Evolutionary conservation across 257 asterid genomes (phyloP).

Genomic region (Lycium barbarum): DNA sequence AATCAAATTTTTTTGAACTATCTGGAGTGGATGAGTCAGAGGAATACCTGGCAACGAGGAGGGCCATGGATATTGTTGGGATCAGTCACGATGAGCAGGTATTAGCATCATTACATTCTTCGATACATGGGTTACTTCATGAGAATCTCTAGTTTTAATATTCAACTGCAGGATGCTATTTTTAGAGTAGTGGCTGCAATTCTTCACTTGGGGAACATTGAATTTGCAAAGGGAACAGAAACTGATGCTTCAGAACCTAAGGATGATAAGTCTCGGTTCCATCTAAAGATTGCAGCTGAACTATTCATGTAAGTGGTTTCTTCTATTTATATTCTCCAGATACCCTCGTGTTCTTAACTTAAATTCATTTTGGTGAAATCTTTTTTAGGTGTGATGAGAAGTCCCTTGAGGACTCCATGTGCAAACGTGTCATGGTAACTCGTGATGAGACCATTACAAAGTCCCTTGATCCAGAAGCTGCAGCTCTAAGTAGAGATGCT

Average conservation of each 20-base stretch:
- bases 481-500: slow-evolving; percentile 81
- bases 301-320: slow-evolving; percentile 66
- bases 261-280: slow-evolving; percentile 76
- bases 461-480: slow-evolving; percentile 72
- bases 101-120: slow-evolving; percentile 26
- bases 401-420: slow-evolving; percentile 81
- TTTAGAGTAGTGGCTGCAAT: slow-evolving; percentile 89
- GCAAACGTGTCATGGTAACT: slow-evolving; percentile 88
- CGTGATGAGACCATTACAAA: slow-evolving; percentile 89
- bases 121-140: slow-evolving; percentile 29
- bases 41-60: slow-evolving; percentile 76
- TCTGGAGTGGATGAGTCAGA: slow-evolving; percentile 75
- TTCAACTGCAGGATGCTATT: slow-evolving; percentile 72
- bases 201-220: slow-evolving; percentile 89
- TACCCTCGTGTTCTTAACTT: background rate
- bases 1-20: slow-evolving; percentile 68
- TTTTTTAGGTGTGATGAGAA: slow-evolving; percentile 73
- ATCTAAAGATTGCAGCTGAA: slow-evolving; percentile 73
- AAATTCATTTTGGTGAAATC: slow-evolving; percentile 32
- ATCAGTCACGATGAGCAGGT: slow-evolving; percentile 85
- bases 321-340: slow-evolving; percentile 28
- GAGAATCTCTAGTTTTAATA: slow-evolving; percentile 28
- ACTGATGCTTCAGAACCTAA: slow-evolving; percentile 78
- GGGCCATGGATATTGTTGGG: slow-evolving; percentile 93
- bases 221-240: slow-evolving; percentile 71